Base-by-base conservation (phyloP, 352 stramenopile species). In the Chrysophaeum taylorii region DNA sequence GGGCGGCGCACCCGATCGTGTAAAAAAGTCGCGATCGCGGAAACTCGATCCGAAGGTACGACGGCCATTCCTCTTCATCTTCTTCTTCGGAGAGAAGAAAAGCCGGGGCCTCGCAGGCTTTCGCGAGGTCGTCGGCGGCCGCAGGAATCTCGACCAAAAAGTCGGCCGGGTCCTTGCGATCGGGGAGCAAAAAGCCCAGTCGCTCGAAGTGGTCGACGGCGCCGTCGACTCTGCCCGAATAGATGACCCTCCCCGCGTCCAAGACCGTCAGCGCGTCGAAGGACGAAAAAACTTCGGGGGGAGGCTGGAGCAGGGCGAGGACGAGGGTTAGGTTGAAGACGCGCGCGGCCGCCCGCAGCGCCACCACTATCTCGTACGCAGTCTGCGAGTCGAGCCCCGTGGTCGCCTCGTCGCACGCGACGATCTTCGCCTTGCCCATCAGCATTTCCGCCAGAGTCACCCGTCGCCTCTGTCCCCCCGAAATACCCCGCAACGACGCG, bases 221-320 rank as follows among this genome's bases (percentile, higher is more conserved):
- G 4, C 76, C 48, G 80, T 83, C 78, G 33, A 84, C 77, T 16
- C 79, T 86, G 15, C 92, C 93, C 48, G 94, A 88, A 75, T 96
- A 98, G 27, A 97, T 84, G 60, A 97, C 74, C 60, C 88, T 79
- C 5, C 93, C 92, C 69, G 94, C 85, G 72, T 92, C 89, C 31
- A 98, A 70, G 72, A 98, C 82, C 33, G 97, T 81, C 18, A 98
- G 84, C 68, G 97, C 85, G 75, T 98, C 93, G 75, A 98, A 98
- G n/a, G 96, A 77, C 23, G 85, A 84, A 48, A 92, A 94, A 21
- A 94, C 90, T 73, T 97, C 91, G 0, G 92, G 92, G n/a, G 91
- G 81, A 21, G 91, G 91, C 76, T 97, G 81, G 29, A 95, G 73
- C n/a, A 96, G 73, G 7, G 87, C 87, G 23, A 95, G 76, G 15